Conservation (phyloP, 441 rosid species). For the Erodium trifolium region DNA sequence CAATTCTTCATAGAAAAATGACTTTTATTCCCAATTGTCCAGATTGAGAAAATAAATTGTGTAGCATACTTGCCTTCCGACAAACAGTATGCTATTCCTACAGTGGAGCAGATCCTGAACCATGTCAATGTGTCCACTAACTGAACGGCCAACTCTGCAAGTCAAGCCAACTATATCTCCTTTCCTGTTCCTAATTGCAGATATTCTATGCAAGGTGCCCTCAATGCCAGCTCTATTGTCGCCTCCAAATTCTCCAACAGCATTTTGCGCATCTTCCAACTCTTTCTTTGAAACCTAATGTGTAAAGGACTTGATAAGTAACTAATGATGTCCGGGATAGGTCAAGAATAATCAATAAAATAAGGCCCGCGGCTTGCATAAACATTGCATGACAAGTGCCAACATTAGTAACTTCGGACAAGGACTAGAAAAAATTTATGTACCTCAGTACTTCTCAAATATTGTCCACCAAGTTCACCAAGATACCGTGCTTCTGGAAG, state of each 20-base stretch:
- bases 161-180: constrained; percentile 53
- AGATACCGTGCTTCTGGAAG: constrained; percentile 58
- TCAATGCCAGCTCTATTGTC: constrained; percentile 63
- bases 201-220: constrained; percentile 58
- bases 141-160: constrained; percentile 59
- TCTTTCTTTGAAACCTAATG: constrained; percentile 54
- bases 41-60: neutral
- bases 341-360: neutral
- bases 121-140: constrained; percentile 59
- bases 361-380: neutral
- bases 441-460: constrained; percentile 53
- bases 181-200: constrained; percentile 55
- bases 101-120: constrained; percentile 51
- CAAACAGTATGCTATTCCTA: constrained; percentile 58
- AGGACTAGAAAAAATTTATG: constrained; percentile 13
- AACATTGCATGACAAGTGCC: neutral
- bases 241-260: constrained; percentile 49
- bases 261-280: constrained; percentile 49
- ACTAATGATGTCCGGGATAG: constrained; percentile 3
- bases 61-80: constrained; percentile 41
- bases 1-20: neutral
- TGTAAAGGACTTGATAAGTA: constrained; percentile 18
- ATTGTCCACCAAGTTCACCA: constrained; percentile 45
- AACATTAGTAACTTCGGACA: neutral
- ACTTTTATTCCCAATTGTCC: neutral